phyloP scores from a whole-genome alignment of 176 grass and related monocot species.

The Guadua angustifolia region DNA sequence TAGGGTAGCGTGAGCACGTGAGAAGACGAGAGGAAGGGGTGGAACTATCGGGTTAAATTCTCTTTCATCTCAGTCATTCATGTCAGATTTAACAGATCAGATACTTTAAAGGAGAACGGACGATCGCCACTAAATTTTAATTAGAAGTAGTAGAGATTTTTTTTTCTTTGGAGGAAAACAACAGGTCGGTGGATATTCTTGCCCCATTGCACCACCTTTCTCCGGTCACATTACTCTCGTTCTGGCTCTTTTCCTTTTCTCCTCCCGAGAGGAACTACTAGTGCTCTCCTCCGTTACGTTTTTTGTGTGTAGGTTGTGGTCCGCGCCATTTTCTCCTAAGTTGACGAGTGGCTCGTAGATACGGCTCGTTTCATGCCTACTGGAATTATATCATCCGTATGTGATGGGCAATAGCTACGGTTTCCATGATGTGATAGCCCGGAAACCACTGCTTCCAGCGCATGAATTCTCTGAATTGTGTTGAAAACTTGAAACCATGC shows the following conservation, averaged over 20 bases:
- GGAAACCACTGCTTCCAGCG: background rate
- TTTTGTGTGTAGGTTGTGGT: background rate
- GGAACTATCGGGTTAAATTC: too few species aligned
- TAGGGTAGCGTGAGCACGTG: too few species aligned
- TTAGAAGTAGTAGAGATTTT: background rate
- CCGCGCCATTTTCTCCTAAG: background rate
- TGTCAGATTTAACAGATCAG: too few species aligned
- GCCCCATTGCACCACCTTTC: slow-evolving; percentile 25
- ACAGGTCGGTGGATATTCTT: slow-evolving; percentile 13
- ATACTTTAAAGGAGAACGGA: too few species aligned
- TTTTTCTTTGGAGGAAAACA: slow-evolving; percentile 41
- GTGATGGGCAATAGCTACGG: background rate
- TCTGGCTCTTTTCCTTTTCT: background rate
- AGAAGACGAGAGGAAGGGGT: too few species aligned
- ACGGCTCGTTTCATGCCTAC: background rate
- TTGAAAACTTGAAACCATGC: background rate
- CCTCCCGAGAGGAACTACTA: background rate
- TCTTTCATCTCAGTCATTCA: too few species aligned
- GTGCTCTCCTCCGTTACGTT: background rate
- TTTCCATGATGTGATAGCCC: background rate
- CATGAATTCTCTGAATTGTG: background rate
- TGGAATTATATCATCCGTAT: background rate
- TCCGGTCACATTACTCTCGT: slow-evolving; percentile 6
- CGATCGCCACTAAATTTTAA: too few species aligned
- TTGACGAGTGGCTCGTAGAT: background rate